These are phyloP conservation scores for Emericellopsis terricola DNA, from an alignment of 495 filamentous ascomycete genomes.

Conservation along the genomic window DNA sequence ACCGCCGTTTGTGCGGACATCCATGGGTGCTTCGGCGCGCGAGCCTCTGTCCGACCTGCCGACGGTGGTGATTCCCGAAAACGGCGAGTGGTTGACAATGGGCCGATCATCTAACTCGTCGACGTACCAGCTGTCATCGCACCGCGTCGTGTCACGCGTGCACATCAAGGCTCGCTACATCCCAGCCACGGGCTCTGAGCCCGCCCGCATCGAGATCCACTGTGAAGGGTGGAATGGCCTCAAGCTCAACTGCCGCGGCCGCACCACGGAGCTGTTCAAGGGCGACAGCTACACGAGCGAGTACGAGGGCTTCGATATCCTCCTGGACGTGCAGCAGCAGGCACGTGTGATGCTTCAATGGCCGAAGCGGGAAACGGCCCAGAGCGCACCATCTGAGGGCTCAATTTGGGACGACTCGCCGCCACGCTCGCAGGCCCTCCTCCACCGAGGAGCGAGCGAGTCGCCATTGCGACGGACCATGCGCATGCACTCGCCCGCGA, in stretches of 20 bases:
- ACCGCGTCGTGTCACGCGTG: constrained; percentile 77
- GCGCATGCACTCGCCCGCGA: constrained; percentile 50
- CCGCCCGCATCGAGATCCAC: constrained; percentile 60
- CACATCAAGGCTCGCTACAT: constrained; percentile 82
- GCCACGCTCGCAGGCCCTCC: constrained; percentile 15
- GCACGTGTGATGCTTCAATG: constrained; percentile 76
- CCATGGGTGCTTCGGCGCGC: constrained; percentile 64
- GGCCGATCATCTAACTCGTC: constrained; percentile 85
- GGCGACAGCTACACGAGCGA: constrained; percentile 83
- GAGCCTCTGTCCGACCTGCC: constrained; percentile 68
- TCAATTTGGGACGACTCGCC: constrained; percentile 50
- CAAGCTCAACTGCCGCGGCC: constrained; percentile 81
- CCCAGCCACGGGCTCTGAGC: constrained; percentile 39
- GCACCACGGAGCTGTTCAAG: constrained; percentile 70
- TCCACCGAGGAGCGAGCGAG: constrained; percentile 21
- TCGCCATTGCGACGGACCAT: constrained; percentile 49
- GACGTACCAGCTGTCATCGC: constrained; percentile 78
- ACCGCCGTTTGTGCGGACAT: constrained; percentile 36
- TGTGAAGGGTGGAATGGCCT: constrained; percentile 94
- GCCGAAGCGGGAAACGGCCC: constrained; percentile 40
- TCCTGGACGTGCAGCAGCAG: constrained; percentile 79
- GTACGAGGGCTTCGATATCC: constrained; percentile 77
- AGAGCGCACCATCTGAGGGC: constrained; percentile 42
- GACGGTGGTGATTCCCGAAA: constrained; percentile 59
- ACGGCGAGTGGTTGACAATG: constrained; percentile 69